Evolutionary conservation across 495 filamentous ascomycete genomes (phyloP).

Genomic region (Penicillium manginii): DNA sequence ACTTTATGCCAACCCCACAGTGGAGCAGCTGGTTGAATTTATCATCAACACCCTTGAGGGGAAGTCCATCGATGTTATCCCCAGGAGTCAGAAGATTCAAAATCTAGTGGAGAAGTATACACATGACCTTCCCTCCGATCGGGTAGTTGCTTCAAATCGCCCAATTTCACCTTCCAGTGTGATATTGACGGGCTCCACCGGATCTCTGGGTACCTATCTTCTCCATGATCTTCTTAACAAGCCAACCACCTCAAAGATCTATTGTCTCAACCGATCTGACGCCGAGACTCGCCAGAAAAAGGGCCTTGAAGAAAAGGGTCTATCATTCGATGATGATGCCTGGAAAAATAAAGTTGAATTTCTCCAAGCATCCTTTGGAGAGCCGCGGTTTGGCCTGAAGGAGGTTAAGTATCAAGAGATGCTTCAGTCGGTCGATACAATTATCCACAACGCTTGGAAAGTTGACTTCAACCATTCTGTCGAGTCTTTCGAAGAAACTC

Average conservation of each 20-base stretch:
- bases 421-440: conserved; percentile 44
- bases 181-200: conserved; percentile 62
- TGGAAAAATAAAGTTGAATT: conserved; percentile 45
- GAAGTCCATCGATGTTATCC: conserved; percentile 10
- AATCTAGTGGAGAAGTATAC: conserved; percentile 25
- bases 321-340: conserved; percentile 9
- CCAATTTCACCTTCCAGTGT: conserved; percentile 20
- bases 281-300: conserved; percentile 25
- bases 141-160: not conserved
- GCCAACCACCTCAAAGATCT: conserved; percentile 47
- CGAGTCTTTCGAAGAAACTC: conserved; percentile 58
- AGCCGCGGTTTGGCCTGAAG: conserved; percentile 50
- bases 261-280: conserved; percentile 58
- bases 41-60: conserved; percentile 26
- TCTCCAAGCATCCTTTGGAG: conserved; percentile 52
- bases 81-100: conserved; percentile 24
- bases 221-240: conserved; percentile 47
- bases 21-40: conserved; percentile 24
- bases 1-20: conserved; percentile 37
- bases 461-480: conserved; percentile 65
- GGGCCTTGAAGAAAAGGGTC: conserved; percentile 26
- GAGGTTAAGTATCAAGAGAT: conserved; percentile 44
- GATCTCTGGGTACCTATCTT: conserved; percentile 60
- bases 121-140: conserved; percentile 27
- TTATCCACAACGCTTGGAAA: conserved; percentile 69